Evolutionary conservation across 2,329 filamentous ascomycete species (phyloP).

Genomic region (Colletotrichum echinochloae): DNA sequence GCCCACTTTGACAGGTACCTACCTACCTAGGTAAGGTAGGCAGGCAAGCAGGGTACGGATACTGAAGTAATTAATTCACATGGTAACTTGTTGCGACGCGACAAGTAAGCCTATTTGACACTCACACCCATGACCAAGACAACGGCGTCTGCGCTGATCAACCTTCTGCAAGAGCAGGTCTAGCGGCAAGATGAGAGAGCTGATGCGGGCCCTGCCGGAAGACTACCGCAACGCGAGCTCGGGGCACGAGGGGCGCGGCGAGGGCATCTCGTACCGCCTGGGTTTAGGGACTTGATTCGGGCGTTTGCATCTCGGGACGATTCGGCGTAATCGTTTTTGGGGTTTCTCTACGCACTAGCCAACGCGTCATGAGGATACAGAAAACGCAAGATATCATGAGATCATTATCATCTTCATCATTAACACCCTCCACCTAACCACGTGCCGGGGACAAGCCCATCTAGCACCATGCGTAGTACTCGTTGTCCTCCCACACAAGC

Average conservation of each 20-base stretch:
- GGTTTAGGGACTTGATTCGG: conserved; percentile 42
- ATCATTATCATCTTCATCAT: background rate
- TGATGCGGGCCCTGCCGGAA: conserved; percentile 40
- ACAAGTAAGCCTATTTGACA: too few species aligned
- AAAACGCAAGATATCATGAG: background rate
- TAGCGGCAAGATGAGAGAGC: conserved; percentile 40
- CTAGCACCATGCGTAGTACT: conserved; percentile 48
- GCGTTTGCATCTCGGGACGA: conserved; percentile 31
- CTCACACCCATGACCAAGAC: too few species aligned
- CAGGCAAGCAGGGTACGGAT: too few species aligned
- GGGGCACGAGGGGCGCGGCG: conserved; percentile 36
- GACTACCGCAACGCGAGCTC: conserved; percentile 42
- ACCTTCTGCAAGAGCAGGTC: conserved; percentile 44
- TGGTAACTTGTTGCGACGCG: too few species aligned
- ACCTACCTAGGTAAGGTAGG: too few species aligned
- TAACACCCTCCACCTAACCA: background rate
- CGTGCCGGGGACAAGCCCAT: background rate
- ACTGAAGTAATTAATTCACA: too few species aligned
- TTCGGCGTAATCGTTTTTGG: conserved; percentile 16
- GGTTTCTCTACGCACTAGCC: background rate
- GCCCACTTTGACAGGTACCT: too few species aligned
- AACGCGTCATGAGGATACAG: background rate
- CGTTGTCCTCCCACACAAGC: conserved; percentile 47
- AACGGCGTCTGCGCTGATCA: too few species aligned
- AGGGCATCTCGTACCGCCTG: conserved; percentile 35